A percentile compares a stretch with the other conserved stretches of the same genome.
These are phyloP conservation scores for Zhuliangozyma blackwelliae DNA, from an alignment of 1,139 yeast genomes.

Conservation along the genomic window DNA sequence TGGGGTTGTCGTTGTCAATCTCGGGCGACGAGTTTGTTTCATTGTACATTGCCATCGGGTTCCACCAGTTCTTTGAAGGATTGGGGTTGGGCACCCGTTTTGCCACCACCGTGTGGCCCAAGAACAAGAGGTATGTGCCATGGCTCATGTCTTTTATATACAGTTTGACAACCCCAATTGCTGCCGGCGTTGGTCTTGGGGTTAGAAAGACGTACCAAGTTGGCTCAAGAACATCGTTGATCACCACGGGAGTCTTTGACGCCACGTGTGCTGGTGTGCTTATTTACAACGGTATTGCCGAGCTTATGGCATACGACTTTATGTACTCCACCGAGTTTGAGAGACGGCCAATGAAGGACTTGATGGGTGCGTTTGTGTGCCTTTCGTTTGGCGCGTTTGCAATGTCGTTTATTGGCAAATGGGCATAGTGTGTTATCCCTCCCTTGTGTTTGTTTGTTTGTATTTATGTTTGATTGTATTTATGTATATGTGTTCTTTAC, in stretches of 20 bases:
- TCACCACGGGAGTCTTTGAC: slow-evolving; percentile 35
- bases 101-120: slow-evolving; percentile 37
- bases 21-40: slow-evolving; percentile 35
- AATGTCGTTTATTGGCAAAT: slow-evolving; percentile 41
- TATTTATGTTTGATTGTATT: background rate
- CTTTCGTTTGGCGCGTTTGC: slow-evolving; percentile 33
- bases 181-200: slow-evolving; percentile 36
- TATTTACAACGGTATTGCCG: slow-evolving; percentile 37
- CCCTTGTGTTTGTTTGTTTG: background rate
- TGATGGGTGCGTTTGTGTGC: slow-evolving; percentile 21
- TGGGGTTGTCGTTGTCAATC: slow-evolving; percentile 37
- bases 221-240: slow-evolving; percentile 28
- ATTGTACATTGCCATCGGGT: slow-evolving; percentile 33
- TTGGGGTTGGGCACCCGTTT: slow-evolving; percentile 38
- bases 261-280: slow-evolving; percentile 37
- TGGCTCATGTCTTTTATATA: slow-evolving; percentile 32
- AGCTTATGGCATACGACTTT: slow-evolving; percentile 38
- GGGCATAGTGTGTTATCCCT: slow-evolving; percentile 37
- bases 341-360: slow-evolving; percentile 12
- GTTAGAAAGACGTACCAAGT: slow-evolving; percentile 31
- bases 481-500: background rate
- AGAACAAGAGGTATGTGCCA: slow-evolving; percentile 23
- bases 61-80: slow-evolving; percentile 42
- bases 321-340: slow-evolving; percentile 26
- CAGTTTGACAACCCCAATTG: slow-evolving; percentile 31